These are phyloP conservation scores for Phytophthora lateralis DNA, from an alignment of 352 stramenopile genomes.

Conservation along the genomic window DNA sequence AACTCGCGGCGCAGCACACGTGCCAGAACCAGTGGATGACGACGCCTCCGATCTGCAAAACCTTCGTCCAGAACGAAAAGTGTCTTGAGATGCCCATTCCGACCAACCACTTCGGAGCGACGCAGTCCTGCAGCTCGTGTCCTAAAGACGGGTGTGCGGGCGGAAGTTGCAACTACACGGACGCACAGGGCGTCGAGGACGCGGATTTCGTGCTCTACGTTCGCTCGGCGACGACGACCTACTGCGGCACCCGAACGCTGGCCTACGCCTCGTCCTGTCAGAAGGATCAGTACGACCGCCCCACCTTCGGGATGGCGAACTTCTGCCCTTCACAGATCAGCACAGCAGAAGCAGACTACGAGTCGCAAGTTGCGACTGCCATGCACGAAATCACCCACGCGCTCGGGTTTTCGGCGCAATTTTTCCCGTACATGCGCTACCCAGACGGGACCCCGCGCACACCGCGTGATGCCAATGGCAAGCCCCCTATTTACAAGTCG, in stretches of 20 bases:
- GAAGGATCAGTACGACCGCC: conserved; percentile 85
- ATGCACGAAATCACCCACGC: conserved; percentile 87
- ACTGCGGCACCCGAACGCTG: conserved; percentile 59
- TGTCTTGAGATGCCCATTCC: conserved; percentile 84
- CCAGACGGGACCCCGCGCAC: conserved; percentile 71
- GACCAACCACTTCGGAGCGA: conserved; percentile 59
- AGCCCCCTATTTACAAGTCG: conserved; percentile 33
- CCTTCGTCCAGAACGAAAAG: conserved; percentile 49
- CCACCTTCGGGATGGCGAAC: conserved; percentile 86
- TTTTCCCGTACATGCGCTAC: conserved; percentile 78
- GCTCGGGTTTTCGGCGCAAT: conserved; percentile 77
- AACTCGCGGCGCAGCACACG: conserved; percentile 61
- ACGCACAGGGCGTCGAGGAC: conserved; percentile 42
- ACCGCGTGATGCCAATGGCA: conserved; percentile 48
- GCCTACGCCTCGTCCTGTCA: conserved; percentile 84
- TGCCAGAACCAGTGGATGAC: conserved; percentile 67
- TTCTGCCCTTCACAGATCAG: conserved; percentile 80
- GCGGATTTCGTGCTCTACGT: conserved; percentile 82
- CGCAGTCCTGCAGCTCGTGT: conserved; percentile 51
- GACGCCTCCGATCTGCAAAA: conserved; percentile 61
- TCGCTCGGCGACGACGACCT: conserved; percentile 49
- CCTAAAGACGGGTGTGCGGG: conserved; percentile 39
- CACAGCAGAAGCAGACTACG: conserved; percentile 55
- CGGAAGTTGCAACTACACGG: conserved; percentile 46
- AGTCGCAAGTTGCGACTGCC: conserved; percentile 66